phyloP scores from a whole-genome alignment of 768 basidiomycete species.

The Mycena galericulata region DNA sequence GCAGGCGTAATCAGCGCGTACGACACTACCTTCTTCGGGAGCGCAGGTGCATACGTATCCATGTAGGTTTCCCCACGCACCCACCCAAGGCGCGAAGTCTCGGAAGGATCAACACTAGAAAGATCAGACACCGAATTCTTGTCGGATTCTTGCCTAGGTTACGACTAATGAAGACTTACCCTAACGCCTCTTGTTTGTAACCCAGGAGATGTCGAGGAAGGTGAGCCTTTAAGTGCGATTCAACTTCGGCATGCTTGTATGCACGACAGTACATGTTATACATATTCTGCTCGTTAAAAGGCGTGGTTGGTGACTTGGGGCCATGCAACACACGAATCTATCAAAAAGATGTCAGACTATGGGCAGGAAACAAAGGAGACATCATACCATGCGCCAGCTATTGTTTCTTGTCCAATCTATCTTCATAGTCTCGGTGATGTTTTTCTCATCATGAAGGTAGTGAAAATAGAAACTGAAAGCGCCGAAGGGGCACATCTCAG shows the following conservation, averaged over 20 bases:
- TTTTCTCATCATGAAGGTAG: slow-evolving; percentile 40
- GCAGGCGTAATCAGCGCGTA: too few species aligned
- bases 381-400: not conserved
- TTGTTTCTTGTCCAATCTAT: slow-evolving; percentile 7
- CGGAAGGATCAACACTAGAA: too few species aligned
- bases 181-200: slow-evolving; percentile 19
- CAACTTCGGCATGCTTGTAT: slow-evolving; percentile 34
- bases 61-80: too few species aligned
- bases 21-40: too few species aligned
- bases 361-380: not conserved
- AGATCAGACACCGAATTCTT: too few species aligned
- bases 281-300: slow-evolving; percentile 36
- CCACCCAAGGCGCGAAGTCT: too few species aligned
- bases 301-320: slow-evolving; percentile 28
- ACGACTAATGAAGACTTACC: too few species aligned
- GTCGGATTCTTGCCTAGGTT: too few species aligned
- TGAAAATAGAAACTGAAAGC: slow-evolving; percentile 44
- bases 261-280: slow-evolving; percentile 32
- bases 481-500: slow-evolving; percentile 40
- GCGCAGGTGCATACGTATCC: too few species aligned
- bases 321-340: slow-evolving; percentile 33
- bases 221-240: slow-evolving; percentile 38
- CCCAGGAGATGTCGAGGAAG: slow-evolving; percentile 40
- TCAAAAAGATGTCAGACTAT: not conserved
- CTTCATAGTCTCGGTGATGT: slow-evolving; percentile 26